A percentile compares a stretch with the other conserved stretches of the same genome.
These are phyloP conservation scores for Stentor roeselii DNA, from an alignment of 73 alveolate genomes.

Conservation along the genomic window DNA sequence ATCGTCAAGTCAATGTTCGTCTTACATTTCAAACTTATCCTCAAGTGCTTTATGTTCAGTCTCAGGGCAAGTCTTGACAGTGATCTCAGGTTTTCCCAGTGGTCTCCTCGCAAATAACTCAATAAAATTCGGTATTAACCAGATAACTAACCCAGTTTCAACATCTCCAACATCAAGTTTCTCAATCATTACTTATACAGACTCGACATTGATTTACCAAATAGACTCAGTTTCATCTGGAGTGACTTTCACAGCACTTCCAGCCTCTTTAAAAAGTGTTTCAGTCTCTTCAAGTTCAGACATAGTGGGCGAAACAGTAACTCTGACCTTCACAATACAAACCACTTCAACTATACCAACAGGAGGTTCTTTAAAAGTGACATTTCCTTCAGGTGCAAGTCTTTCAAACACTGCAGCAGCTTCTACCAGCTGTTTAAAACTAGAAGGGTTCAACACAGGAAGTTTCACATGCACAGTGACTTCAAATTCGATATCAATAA, in stretches of 20 bases:
- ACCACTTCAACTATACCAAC: not conserved
- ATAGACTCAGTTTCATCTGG: slow-evolving; percentile 6
- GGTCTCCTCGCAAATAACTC: not conserved
- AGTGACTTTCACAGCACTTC: slow-evolving; percentile 6
- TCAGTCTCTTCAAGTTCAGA: not conserved
- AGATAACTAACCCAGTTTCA: not conserved
- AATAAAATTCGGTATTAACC: not conserved
- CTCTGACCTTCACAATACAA: not conserved
- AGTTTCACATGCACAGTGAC: not conserved
- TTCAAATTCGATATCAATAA: not conserved
- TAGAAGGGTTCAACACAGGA: not conserved
- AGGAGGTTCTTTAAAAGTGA: not conserved
- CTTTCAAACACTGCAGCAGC: not conserved
- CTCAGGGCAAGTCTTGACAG: not conserved
- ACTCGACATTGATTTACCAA: not conserved
- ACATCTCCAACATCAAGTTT: not conserved
- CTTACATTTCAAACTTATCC: not conserved
- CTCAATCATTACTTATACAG: not conserved
- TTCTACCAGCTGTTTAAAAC: not conserved
- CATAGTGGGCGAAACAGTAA: not conserved
- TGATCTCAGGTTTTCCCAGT: not conserved
- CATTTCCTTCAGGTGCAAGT: not conserved
- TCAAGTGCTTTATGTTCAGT: slow-evolving; percentile 18
- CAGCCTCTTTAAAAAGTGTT: not conserved
- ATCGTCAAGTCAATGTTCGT: not conserved